phyloP scores from a whole-genome alignment of 768 basidiomycete genomes.

The Tylopilus rubrobrunneus region DNA sequence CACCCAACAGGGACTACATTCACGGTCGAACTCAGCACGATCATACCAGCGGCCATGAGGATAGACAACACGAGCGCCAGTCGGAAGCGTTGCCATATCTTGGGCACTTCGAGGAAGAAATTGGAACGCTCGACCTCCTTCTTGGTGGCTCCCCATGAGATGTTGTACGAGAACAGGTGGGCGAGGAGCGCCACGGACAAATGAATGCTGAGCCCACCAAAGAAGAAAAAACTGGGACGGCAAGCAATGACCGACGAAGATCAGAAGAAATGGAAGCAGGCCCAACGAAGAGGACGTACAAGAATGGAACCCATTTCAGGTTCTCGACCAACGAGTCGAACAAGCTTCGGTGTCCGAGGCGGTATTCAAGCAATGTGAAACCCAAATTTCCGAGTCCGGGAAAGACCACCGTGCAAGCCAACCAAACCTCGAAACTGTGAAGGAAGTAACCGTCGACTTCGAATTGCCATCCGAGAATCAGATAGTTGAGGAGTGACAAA shows the following conservation, averaged over 20 bases:
- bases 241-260: not conserved
- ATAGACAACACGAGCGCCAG: conserved; percentile 53
- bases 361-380: conserved; percentile 72
- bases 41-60: conserved; percentile 47
- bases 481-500: conserved; percentile 70
- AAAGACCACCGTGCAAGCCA: conserved; percentile 74
- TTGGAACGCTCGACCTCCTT: conserved; percentile 90
- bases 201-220: conserved; percentile 53
- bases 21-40: conserved; percentile 45
- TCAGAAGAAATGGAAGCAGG: not conserved
- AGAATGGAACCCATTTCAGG: conserved; percentile 35
- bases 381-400: conserved; percentile 70
- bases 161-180: conserved; percentile 58
- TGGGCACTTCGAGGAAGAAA: conserved; percentile 87
- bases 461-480: conserved; percentile 69
- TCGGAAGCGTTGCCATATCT: conserved; percentile 77
- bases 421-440: conserved; percentile 77
- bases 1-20: conserved; percentile 59
- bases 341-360: conserved; percentile 46
- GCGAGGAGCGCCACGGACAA: conserved; percentile 49
- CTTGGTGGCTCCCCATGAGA: conserved; percentile 56
- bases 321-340: conserved; percentile 24
- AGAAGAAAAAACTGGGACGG: conserved; percentile 43
- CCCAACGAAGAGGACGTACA: conserved; percentile 19
- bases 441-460: conserved; percentile 71